These are phyloP conservation scores for Colletotrichum chlorophyti DNA, from an alignment of 2,329 filamentous ascomycete species.

Conservation along the genomic window DNA sequence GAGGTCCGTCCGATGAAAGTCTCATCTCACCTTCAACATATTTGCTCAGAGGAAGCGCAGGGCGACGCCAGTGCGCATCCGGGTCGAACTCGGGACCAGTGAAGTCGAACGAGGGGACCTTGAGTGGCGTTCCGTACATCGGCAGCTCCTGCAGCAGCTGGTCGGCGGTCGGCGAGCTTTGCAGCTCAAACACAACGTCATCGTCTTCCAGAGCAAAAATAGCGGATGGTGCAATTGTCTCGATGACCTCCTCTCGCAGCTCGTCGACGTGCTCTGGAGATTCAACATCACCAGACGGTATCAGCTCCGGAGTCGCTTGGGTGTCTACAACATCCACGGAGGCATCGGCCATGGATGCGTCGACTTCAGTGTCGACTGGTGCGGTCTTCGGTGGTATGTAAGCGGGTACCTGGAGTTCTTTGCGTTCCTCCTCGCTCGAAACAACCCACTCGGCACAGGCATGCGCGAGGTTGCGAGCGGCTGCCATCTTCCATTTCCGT, in stretches of 20 bases:
- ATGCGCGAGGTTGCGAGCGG: constrained; percentile 79
- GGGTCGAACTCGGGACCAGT: constrained; percentile 66
- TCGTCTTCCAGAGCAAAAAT: constrained; percentile 85
- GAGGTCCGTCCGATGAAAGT: constrained; percentile 69
- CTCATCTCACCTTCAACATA: constrained; percentile 84
- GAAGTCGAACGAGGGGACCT: constrained; percentile 64
- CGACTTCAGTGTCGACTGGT: constrained; percentile 37
- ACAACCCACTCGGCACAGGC: constrained; percentile 85
- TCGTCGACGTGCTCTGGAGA: constrained; percentile 54
- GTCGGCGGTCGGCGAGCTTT: constrained; percentile 76
- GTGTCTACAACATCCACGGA: constrained; percentile 43
- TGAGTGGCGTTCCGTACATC: constrained; percentile 73
- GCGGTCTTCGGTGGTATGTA: constrained; percentile 51
- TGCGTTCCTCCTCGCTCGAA: constrained; percentile 67
- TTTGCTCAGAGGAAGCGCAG: constrained; percentile 85
- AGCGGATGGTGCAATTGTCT: constrained; percentile 72
- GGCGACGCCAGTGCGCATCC: constrained; percentile 75
- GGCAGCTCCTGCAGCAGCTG: constrained; percentile 82
- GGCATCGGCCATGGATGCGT: constrained; percentile 42
- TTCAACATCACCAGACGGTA: constrained; percentile 69
- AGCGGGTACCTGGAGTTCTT: constrained; percentile 71
- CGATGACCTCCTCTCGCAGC: constrained; percentile 46
- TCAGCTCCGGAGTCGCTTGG: constrained; percentile 71
- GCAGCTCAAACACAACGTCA: constrained; percentile 80
- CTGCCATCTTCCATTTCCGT: constrained; percentile 87